Evolutionary conservation across 2,329 filamentous ascomycete genomes (phyloP), one percentile per base, ranked within the genome.

Genomic region (Hymenoscyphus linearis): DNA sequence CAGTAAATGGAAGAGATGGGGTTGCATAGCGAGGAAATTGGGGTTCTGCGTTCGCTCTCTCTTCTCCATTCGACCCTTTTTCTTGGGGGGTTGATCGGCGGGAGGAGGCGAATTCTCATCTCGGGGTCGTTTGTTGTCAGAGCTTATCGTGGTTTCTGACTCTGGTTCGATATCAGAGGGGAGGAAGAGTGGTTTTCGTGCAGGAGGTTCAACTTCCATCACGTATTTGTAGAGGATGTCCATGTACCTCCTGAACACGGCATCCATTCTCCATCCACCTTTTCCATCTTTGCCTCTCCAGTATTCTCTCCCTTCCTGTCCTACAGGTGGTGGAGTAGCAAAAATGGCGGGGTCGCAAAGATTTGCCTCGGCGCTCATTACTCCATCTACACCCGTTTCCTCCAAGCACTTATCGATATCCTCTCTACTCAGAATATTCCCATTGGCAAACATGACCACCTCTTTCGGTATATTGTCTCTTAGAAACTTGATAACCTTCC

Each of bases 361-460:
- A 72, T 97, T 96, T 0, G 92, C 95, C 76, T 99, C 95, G 4
- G 95, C 95, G 67, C 89, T 93, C 95, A 99, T 98, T 57, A 99
- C 85, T 18, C 84, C 95, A 74, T 99, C 95, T 1, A 88, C 93
- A 0, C 93, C 92, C 0, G 95, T 99, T 4, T 82, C 90, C 56
- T 86, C 83, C 22, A 99, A 77, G 71, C 93, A 98, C 22, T 78
- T 78, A 57, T 88, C 83, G 12, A 99, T 79, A 72, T 99, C 93
- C 0, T 80, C 86, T 62, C 88, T 82, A 73, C 90, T 88, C 62
- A 99, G 78, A 37, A 97, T 88, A 71, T 99, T 99, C 13, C 95
- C 95, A 74, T 99, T 99, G 3, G 95, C 95, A 72, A 99, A 98
- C 2, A 99, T 85, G 26, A 99, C 95, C 7, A 92, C 96, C 55